Conservation (phyloP, 371 early-diverging fungal genomes). For the Mortierella sp. region DNA sequence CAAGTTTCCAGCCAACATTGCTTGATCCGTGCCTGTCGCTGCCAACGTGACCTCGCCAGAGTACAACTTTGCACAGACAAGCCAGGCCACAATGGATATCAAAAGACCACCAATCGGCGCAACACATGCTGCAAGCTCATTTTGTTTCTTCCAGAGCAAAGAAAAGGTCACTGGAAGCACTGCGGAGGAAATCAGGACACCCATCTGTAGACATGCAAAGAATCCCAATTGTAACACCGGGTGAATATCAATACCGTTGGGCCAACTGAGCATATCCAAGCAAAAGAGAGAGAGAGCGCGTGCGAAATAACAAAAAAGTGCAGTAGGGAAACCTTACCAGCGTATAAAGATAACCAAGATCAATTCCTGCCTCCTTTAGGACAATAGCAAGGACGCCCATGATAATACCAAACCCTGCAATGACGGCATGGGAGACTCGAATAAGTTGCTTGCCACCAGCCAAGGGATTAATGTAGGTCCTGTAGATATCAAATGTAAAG, state of each 20-base stretch:
- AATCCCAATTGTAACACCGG: no score
- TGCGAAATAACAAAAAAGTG: slow-evolving; percentile 3
- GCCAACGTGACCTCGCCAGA: slow-evolving; percentile 66
- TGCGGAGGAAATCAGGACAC: slow-evolving; percentile 72
- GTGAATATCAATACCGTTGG: no score
- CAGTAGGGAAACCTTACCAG: slow-evolving; percentile 30
- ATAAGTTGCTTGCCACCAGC: slow-evolving; percentile 69
- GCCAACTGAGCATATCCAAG: no score
- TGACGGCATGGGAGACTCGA: slow-evolving; percentile 64
- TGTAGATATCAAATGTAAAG: slow-evolving; percentile 74
- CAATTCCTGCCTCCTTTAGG: slow-evolving; percentile 68
- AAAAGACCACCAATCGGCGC: slow-evolving; percentile 65
- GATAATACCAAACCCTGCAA: slow-evolving; percentile 67
- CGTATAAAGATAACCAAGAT: slow-evolving; percentile 72
- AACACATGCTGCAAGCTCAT: slow-evolving; percentile 59
- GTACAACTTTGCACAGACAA: slow-evolving; percentile 62
- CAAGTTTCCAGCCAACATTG: slow-evolving; percentile 79
- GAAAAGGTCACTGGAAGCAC: slow-evolving; percentile 72
- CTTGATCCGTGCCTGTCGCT: slow-evolving; percentile 68
- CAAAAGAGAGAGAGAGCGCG: no score
- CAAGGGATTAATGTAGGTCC: slow-evolving; percentile 71
- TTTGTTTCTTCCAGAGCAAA: slow-evolving; percentile 73
- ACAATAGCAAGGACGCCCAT: slow-evolving; percentile 74
- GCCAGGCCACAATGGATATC: slow-evolving; percentile 68
- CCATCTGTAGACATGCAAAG: no score